Conservation (phyloP, 1,284 basidiomycete genomes). For the Chondrostereum purpureum region DNA sequence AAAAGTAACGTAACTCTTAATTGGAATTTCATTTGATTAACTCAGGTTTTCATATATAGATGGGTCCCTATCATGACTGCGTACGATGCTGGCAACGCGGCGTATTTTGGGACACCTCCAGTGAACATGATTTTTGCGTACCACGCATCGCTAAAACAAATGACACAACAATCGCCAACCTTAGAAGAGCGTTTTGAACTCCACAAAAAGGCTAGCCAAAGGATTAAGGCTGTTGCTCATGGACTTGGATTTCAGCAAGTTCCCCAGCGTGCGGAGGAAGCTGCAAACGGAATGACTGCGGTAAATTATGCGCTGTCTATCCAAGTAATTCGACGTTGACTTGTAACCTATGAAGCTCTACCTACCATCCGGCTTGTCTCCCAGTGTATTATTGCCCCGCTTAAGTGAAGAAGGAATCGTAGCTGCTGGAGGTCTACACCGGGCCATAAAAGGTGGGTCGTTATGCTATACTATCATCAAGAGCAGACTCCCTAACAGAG, state of each 20-base stretch:
- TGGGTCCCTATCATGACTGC: constrained; percentile 91
- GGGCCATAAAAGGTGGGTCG: constrained; percentile 77
- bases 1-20: constrained; percentile 46
- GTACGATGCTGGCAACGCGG: constrained; percentile 69
- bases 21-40: background rate
- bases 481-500: constrained; percentile 6
- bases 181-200: constrained; percentile 77
- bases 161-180: constrained; percentile 53
- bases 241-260: constrained; percentile 74
- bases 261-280: constrained; percentile 50
- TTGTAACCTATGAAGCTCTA: constrained; percentile 28
- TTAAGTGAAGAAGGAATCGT: constrained; percentile 69
- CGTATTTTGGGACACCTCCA: constrained; percentile 93
- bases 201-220: constrained; percentile 70
- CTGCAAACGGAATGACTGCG: constrained; percentile 92
- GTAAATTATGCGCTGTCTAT: constrained; percentile 30
- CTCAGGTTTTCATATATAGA: background rate
- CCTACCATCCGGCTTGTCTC: constrained; percentile 71
- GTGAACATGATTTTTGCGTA: constrained; percentile 94
- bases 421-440: constrained; percentile 87
- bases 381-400: constrained; percentile 70
- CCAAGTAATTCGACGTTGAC: background rate
- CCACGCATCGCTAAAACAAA: constrained; percentile 71
- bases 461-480: constrained; percentile 19
- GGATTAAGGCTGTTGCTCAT: constrained; percentile 67